Percentiles rank a stretch among this genome's conserved stretches.
Evolutionary conservation across 495 filamentous ascomycete species (phyloP).

Genomic region (Neurospora sp.): DNA sequence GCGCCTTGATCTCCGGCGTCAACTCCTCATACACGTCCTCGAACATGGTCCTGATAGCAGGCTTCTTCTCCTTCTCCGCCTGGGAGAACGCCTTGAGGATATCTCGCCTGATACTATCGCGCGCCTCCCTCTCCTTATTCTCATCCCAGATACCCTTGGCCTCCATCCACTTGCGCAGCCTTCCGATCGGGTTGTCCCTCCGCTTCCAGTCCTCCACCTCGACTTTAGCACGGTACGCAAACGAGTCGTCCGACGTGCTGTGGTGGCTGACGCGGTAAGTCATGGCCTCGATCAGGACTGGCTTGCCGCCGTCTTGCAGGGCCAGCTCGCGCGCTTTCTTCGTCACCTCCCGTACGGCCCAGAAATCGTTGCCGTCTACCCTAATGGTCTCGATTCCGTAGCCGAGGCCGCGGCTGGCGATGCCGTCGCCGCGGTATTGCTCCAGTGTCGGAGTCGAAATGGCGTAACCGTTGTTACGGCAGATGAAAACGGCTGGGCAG

Average conservation of each 20-base stretch:
- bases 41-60: slow-evolving; percentile 67
- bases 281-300: slow-evolving; percentile 91
- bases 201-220: slow-evolving; percentile 99
- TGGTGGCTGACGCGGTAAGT: slow-evolving; percentile 95
- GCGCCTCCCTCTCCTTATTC: slow-evolving; percentile 62
- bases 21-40: slow-evolving; percentile 79
- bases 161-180: slow-evolving; percentile 89
- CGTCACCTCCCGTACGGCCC: slow-evolving; percentile 81
- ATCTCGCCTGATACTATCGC: slow-evolving; percentile 56
- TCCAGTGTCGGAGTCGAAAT: slow-evolving; percentile 92
- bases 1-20: slow-evolving; percentile 68
- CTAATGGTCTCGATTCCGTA: slow-evolving; percentile 97
- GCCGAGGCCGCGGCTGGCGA: slow-evolving; percentile 86
- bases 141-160: slow-evolving; percentile 74
- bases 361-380: slow-evolving; percentile 95
- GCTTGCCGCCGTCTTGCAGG: slow-evolving; percentile 64
- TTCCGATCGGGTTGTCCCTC: slow-evolving; percentile 85
- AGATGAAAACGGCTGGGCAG: slow-evolving; percentile 88
- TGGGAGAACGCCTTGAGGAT: slow-evolving; percentile 75
- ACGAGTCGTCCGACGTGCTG: slow-evolving; percentile 95
- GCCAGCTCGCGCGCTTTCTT: slow-evolving; percentile 68
- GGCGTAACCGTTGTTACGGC: slow-evolving; percentile 95
- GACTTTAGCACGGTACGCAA: slow-evolving; percentile 85
- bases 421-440: slow-evolving; percentile 95
- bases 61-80: slow-evolving; percentile 86